Conservation (phyloP, 1,284 basidiomycete species). For the Rhodotorula sp. region DNA sequence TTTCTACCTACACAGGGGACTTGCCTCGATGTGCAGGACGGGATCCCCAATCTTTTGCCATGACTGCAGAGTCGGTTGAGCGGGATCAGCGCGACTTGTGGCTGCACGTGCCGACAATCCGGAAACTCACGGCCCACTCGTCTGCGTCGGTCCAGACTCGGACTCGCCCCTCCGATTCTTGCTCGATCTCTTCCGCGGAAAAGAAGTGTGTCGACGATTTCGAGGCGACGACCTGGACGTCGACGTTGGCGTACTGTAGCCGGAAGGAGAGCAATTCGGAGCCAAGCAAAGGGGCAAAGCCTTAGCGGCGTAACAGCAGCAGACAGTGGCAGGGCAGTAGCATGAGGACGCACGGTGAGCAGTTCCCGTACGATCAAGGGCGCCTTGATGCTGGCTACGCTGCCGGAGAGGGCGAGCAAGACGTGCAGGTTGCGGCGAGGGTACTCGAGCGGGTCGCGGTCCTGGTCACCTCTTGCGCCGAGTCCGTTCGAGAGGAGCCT, state of each 20-base stretch:
- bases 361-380: constrained; percentile 81
- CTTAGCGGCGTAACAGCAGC: too few relatives aligned
- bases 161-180: constrained; percentile 52
- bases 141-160: constrained; percentile 85
- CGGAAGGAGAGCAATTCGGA: neutral
- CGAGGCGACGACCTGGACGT: constrained; percentile 81
- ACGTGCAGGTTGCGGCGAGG: constrained; percentile 57
- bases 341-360: constrained; percentile 57
- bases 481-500: constrained; percentile 37
- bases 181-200: constrained; percentile 58
- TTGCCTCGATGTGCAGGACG: constrained; percentile 85
- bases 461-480: constrained; percentile 38
- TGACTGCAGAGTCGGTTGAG: constrained; percentile 45
- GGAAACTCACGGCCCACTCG: constrained; percentile 74
- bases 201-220: constrained; percentile 76
- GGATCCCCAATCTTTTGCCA: constrained; percentile 79
- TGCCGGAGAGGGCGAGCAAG: constrained; percentile 82
- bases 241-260: constrained; percentile 65
- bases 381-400: constrained; percentile 89
- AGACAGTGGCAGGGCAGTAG: too few relatives aligned
- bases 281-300: neutral
- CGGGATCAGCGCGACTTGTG: neutral
- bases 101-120: neutral
- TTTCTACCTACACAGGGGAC: constrained; percentile 7
- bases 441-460: constrained; percentile 33